Conservation (phyloP, 2,329 filamentous ascomycete species). For the Pestalotiopsis sp. region DNA sequence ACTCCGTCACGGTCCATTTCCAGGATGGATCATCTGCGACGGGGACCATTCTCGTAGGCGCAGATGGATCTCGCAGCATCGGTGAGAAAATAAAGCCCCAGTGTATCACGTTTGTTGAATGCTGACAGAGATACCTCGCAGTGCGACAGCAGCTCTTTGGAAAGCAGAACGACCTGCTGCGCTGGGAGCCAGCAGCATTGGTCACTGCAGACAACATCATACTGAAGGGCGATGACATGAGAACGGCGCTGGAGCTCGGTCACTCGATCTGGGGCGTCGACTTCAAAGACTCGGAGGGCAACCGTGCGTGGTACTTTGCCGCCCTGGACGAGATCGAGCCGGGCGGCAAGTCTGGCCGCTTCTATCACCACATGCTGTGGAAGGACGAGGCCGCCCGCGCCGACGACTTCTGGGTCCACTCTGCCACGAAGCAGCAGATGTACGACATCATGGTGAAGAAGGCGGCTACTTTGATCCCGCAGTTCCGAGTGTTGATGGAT, state of each 20-base stretch:
- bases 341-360: slow-evolving; percentile 22
- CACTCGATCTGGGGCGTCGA: slow-evolving; percentile 24
- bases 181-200: not conserved
- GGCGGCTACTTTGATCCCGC: slow-evolving; percentile 19
- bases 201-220: slow-evolving; percentile 25
- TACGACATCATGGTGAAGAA: slow-evolving; percentile 42
- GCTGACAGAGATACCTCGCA: not conserved
- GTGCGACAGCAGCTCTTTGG: slow-evolving; percentile 19
- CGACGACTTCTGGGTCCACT: slow-evolving; percentile 78
- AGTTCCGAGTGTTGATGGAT: slow-evolving; percentile 22
- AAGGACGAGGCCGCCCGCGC: slow-evolving; percentile 20
- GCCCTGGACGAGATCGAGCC: slow-evolving; percentile 25
- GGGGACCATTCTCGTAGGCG: slow-evolving; percentile 30
- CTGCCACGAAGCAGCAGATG: slow-evolving; percentile 51
- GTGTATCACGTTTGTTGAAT: not conserved
- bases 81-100: not conserved
- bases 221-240: slow-evolving; percentile 25
- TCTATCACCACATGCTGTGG: slow-evolving; percentile 30
- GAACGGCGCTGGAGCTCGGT: slow-evolving; percentile 26
- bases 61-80: slow-evolving; percentile 29
- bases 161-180: not conserved
- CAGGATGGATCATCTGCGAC: slow-evolving; percentile 26
- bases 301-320: slow-evolving; percentile 20
- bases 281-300: not conserved
- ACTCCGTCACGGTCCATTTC: slow-evolving; percentile 25